Evolutionary conservation across 2,329 filamentous ascomycete species (phyloP), one percentile per base, ranked within the genome.

Genomic region (Colletotrichum eremochloae): DNA sequence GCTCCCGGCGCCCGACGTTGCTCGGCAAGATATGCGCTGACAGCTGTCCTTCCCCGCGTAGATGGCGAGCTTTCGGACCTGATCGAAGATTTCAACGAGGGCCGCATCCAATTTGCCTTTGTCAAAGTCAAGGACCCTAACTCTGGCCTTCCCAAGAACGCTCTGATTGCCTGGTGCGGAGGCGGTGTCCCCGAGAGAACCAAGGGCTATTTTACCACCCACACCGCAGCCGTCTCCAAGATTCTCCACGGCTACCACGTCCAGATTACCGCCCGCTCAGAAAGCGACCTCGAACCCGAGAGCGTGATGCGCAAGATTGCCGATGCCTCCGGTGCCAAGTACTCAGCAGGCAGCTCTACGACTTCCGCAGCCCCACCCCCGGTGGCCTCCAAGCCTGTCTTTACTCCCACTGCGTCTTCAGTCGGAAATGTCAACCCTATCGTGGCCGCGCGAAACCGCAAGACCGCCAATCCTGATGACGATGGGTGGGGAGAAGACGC

Each of bases 161-260:
- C 97, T 72, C 88, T 99, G 76, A 94, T 99, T 80, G 95, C 93
- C 76, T 99, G 96, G 93, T 99, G 96, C 82, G 96, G 96, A 76
- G 96, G 97, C 80, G 96, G 96, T 77, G 96, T 99, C 20, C 96
- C 96, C n/a, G 96, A 99, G 84, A 89, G 96, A 78, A 98, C 96
- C 74, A 99, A 98, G 84, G 96, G 96, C 75, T 98, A 98, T 84
- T 99, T 99, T 81, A 97, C 94, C 76, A 98, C 95, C 84, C 96
- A 99, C 83, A 86, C 96, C 60, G 92, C 93, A 73, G 92, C 94
- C 60, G 95, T 98, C 48, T 92, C 95, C 74, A 98, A 97, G 84
- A 88, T 98, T 76, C 89, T 99, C 53, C 95, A 98, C 84, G 95
- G 96, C 76, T 99, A 98, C 82, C 96, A 99, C 81, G 95, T 99